Conservation (phyloP, 371 early-diverging fungal genomes). For the Phascolomyces articulosus region DNA sequence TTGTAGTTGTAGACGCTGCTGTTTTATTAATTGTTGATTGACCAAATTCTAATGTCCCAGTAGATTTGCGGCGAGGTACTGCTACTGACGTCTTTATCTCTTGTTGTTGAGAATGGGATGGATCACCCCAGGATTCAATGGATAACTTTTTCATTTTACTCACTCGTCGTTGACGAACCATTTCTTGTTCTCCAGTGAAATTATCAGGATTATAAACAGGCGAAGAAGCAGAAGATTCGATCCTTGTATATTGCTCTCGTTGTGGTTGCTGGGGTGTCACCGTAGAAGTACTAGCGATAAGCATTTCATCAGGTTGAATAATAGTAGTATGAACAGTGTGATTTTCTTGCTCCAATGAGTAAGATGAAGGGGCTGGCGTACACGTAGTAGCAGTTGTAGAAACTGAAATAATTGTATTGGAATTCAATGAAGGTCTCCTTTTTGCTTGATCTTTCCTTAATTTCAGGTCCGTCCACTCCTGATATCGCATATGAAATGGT, state of each 20-base stretch:
- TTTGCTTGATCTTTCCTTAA: slow-evolving; percentile 9
- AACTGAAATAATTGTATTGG: too few species aligned
- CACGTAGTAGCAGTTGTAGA: not conserved
- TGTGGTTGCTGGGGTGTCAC: not conserved
- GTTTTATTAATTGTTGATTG: too few species aligned
- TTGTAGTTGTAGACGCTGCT: too few species aligned
- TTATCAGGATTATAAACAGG: not conserved
- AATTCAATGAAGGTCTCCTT: slow-evolving; percentile 8
- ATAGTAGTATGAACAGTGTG: too few species aligned
- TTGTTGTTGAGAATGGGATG: not conserved
- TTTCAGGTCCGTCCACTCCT: slow-evolving; percentile 36
- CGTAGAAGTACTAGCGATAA: too few species aligned
- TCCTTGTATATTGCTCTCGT: not conserved
- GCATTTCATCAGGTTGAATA: too few species aligned
- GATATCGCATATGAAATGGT: slow-evolving; percentile 38
- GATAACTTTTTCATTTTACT: not conserved
- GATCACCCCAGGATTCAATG: slow-evolving; percentile 4
- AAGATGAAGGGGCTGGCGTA: not conserved
- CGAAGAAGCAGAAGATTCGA: slow-evolving; percentile 10
- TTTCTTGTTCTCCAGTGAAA: not conserved
- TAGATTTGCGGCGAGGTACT: slow-evolving; percentile 25
- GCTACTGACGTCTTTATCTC: not conserved
- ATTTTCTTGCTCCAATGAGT: not conserved
- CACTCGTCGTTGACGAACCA: not conserved
- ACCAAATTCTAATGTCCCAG: slow-evolving; percentile 13